Evolutionary conservation across 257 asterid genomes (phyloP).

Genomic region (Linderniella brevidens): DNA sequence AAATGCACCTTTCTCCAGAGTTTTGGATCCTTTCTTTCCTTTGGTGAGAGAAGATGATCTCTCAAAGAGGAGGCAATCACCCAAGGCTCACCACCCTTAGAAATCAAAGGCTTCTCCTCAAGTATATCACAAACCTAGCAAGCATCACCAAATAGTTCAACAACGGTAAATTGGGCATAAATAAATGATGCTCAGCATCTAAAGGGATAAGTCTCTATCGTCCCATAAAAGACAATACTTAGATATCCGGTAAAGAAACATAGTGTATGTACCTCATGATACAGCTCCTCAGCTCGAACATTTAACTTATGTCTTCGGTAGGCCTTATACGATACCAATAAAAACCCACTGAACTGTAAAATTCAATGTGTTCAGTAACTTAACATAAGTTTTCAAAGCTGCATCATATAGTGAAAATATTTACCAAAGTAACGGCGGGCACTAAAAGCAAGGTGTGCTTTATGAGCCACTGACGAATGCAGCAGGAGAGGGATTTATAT

Average conservation of each 20-base stretch:
- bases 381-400: conserved; percentile 28
- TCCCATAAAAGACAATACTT: conserved; percentile 3
- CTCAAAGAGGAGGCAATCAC: conserved; percentile 74
- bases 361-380: conserved; percentile 40
- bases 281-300: conserved; percentile 62
- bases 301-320: conserved; percentile 33
- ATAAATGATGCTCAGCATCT: conserved; percentile 5
- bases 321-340: conserved; percentile 26
- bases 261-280: conserved; percentile 48
- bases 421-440: conserved; percentile 66
- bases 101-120: conserved; percentile 58
- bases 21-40: conserved; percentile 56
- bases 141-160: conserved; percentile 11
- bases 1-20: conserved; percentile 65
- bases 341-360: conserved; percentile 73
- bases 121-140: conserved; percentile 68
- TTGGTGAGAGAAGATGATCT: conserved; percentile 78
- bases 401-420: conserved; percentile 22
- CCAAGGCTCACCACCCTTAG: conserved; percentile 64
- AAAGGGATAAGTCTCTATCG: neutral
- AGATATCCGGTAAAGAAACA: conserved; percentile 5
- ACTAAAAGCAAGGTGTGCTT: conserved; percentile 43
- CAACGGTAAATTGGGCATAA: neutral
- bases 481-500: conserved; percentile 56
- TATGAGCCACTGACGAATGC: conserved; percentile 38